phyloP scores from a whole-genome alignment of 2,329 filamentous ascomycete genomes.

The Huntiella moniliformis region DNA sequence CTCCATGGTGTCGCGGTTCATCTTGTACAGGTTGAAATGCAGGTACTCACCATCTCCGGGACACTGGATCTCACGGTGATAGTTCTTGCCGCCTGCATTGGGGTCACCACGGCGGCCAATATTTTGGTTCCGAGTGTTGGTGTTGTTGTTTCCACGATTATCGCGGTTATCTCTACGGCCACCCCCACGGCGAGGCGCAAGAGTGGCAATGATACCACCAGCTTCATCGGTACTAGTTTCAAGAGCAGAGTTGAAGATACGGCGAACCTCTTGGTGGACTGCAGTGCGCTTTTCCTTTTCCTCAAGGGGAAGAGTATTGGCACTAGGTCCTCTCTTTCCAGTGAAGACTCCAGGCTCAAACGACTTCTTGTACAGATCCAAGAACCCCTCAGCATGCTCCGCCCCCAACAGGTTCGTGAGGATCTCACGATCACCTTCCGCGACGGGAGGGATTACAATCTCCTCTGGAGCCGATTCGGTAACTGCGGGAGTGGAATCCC shows the following conservation, averaged over 20 bases:
- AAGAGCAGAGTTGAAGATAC: conserved; percentile 59
- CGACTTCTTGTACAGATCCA: conserved; percentile 23
- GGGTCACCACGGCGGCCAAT: conserved; percentile 11
- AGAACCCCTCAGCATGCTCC: conserved; percentile 22
- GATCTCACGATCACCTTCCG: conserved; percentile 18
- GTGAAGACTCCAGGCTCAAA: conserved; percentile 16
- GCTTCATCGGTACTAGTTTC: conserved; percentile 47
- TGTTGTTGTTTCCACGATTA: conserved; percentile 7
- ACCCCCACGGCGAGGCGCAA: conserved; percentile 30
- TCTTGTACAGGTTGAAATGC: conserved; percentile 87
- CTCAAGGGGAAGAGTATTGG: conserved; percentile 23
- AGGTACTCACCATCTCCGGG: conserved; percentile 48
- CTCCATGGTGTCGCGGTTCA: conserved; percentile 95
- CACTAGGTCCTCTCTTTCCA: conserved; percentile 17
- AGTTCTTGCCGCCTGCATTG: conserved; percentile 2
- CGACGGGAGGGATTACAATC: conserved; percentile 13
- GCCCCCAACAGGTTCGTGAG: conserved; percentile 24
- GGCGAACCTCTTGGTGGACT: conserved; percentile 47
- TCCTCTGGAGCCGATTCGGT: not conserved
- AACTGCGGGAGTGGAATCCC: conserved; percentile 14
- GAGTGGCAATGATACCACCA: conserved; percentile 46
- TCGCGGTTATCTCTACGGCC: conserved; percentile 5
- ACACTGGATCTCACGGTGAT: conserved; percentile 8
- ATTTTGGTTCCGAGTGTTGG: conserved; percentile 1
- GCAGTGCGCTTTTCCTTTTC: conserved; percentile 28